Conservation (phyloP, 148 eudicot genomes). For the Amaranthus cruentus region DNA sequence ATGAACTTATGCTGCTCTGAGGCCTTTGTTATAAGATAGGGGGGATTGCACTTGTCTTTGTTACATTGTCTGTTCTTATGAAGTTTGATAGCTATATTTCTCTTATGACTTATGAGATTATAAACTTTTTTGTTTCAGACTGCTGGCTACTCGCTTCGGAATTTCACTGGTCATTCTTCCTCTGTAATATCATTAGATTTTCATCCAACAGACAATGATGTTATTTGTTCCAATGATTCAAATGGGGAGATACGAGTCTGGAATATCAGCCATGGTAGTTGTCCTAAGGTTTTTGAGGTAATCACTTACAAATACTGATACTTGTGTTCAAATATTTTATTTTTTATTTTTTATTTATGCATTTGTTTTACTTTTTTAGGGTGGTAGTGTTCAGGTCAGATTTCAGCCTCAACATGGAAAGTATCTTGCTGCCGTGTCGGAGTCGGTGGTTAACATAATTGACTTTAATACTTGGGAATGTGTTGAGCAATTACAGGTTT, state of each 20-base stretch:
- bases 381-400: slow-evolving; percentile 40
- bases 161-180: slow-evolving; percentile 46
- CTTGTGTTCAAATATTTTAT: background rate
- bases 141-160: slow-evolving; percentile 46
- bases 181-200: slow-evolving; percentile 46
- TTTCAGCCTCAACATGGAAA: slow-evolving; percentile 40
- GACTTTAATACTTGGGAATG: slow-evolving; percentile 28
- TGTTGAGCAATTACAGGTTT: slow-evolving; percentile 30
- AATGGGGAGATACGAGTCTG: slow-evolving; percentile 47
- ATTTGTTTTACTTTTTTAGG: slow-evolving; percentile 23
- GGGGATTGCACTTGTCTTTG: background rate
- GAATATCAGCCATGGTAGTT: slow-evolving; percentile 44
- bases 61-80: background rate
- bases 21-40: background rate
- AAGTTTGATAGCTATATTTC: background rate
- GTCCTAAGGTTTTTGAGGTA: slow-evolving; percentile 41
- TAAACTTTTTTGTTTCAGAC: slow-evolving; percentile 30
- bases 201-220: slow-evolving; percentile 45
- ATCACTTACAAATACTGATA: background rate
- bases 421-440: slow-evolving; percentile 43
- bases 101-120: background rate
- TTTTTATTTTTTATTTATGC: background rate
- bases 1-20: background rate
- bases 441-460: slow-evolving; percentile 26
- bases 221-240: slow-evolving; percentile 45